phyloP scores from a whole-genome alignment of 2,329 filamentous ascomycete genomes.

The Cadophora sp. region DNA sequence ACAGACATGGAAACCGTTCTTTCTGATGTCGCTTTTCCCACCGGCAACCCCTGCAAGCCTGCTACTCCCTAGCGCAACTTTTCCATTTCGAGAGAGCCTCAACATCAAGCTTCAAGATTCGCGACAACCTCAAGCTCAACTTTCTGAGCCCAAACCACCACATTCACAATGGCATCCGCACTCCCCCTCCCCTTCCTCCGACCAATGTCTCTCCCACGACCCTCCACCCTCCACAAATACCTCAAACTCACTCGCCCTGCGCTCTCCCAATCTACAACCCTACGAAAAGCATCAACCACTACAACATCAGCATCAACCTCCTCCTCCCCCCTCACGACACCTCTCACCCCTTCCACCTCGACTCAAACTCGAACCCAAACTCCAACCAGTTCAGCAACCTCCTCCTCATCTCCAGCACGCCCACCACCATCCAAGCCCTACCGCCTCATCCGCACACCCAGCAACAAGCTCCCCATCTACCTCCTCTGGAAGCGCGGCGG shows the following conservation, averaged over 20 bases:
- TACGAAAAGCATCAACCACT: conserved; percentile 23
- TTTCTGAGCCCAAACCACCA: conserved; percentile 4
- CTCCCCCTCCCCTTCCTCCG: conserved; percentile 43
- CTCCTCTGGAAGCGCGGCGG: conserved; percentile 75
- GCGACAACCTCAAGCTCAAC: conserved; percentile 8
- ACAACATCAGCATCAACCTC: conserved; percentile 23
- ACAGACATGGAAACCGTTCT: too few species aligned
- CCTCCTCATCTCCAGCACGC: not conserved
- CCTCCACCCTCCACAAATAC: conserved; percentile 40
- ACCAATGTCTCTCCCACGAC: conserved; percentile 41
- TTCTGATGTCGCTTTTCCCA: not conserved
- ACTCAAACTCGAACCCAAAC: conserved; percentile 22
- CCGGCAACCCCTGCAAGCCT: not conserved
- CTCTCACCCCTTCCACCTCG: conserved; percentile 20
- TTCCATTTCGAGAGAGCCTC: too few species aligned
- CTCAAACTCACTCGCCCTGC: conserved; percentile 31
- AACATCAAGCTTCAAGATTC: conserved; percentile 19
- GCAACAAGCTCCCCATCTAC: conserved; percentile 80
- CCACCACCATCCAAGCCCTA: conserved; percentile 37
- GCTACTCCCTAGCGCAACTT: not conserved
- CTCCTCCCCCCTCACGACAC: conserved; percentile 11
- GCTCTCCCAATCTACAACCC: not conserved
- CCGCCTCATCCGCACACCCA: conserved; percentile 73
- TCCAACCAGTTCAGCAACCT: not conserved
- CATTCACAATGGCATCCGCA: conserved; percentile 25